Conservation (phyloP, 176 grass and related monocot genomes). For the Elymus sibiricus region DNA sequence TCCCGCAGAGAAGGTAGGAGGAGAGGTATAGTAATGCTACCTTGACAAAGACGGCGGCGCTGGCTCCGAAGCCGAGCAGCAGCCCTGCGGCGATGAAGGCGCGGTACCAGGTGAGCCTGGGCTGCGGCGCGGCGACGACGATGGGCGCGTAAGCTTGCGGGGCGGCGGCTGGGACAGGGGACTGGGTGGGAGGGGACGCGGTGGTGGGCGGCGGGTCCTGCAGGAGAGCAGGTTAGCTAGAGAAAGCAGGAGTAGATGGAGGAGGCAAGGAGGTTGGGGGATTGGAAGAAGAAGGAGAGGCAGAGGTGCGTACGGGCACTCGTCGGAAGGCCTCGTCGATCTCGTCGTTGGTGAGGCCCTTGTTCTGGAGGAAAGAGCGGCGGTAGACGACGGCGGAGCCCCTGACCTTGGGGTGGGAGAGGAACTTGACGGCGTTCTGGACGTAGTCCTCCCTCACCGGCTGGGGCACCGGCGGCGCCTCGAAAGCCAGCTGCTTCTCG, state of each 20-base stretch:
- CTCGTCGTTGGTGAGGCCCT: constrained; percentile 84
- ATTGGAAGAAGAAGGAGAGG: not conserved
- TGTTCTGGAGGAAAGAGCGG: constrained; percentile 85
- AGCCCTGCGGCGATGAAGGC: constrained; percentile 64
- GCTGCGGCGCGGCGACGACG: not conserved
- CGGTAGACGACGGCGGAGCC: constrained; percentile 71
- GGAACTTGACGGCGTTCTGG: constrained; percentile 90
- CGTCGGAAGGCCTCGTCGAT: constrained; percentile 91
- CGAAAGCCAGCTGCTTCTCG: constrained; percentile 36
- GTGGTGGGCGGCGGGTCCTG: constrained; percentile 61
- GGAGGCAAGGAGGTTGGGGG: not conserved
- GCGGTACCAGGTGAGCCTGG: constrained; percentile 64
- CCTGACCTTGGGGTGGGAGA: constrained; percentile 85
- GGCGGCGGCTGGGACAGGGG: not conserved
- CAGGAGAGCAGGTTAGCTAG: not conserved
- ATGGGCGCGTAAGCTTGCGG: constrained; percentile 23
- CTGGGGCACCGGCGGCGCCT: constrained; percentile 33
- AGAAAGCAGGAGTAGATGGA: not conserved
- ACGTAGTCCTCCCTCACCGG: constrained; percentile 86
- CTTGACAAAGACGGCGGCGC: constrained; percentile 68
- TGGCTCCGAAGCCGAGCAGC: constrained; percentile 70
- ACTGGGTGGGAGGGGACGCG: constrained; percentile 12
- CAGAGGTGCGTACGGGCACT: constrained; percentile 62
- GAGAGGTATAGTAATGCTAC: not conserved
- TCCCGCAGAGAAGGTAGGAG: not conserved